These are phyloP conservation scores for Barnettozyma sucrosica DNA, from an alignment of 805 yeast genomes.

Conservation along the genomic window DNA sequence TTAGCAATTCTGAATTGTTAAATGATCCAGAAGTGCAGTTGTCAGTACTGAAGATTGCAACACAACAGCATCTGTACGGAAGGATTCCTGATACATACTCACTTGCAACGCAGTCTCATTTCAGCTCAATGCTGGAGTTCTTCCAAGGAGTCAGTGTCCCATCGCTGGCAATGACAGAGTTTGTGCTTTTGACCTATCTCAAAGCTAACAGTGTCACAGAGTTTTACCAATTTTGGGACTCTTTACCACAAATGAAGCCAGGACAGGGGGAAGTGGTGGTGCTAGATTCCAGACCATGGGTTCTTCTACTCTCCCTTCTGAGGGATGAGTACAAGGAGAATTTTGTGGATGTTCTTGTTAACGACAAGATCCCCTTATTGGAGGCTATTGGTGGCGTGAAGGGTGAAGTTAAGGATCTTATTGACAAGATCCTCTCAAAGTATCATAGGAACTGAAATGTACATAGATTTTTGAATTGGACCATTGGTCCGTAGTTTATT, in stretches of 20 bases:
- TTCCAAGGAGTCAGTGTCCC: slow-evolving; percentile 7
- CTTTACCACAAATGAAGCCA: slow-evolving; percentile 2
- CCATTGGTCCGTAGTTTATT: too few species aligned
- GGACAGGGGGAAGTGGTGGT: slow-evolving; percentile 1
- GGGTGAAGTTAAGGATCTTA: slow-evolving; percentile 2
- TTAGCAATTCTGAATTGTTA: slow-evolving; percentile 10
- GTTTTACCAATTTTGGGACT: slow-evolving; percentile 21
- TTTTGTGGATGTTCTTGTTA: slow-evolving; percentile 14
- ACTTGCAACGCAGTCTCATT: slow-evolving; percentile 1
- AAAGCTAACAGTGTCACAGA: slow-evolving; percentile 13
- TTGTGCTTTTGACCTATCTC: slow-evolving; percentile 17
- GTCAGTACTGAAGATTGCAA: slow-evolving; percentile 15
- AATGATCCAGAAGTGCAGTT: slow-evolving; percentile 13
- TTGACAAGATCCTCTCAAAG: slow-evolving; percentile 5
- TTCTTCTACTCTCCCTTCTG: slow-evolving; percentile 10
- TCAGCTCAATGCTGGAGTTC: slow-evolving; percentile 14
- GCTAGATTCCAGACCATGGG: slow-evolving; percentile 23
- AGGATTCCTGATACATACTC: slow-evolving; percentile 7
- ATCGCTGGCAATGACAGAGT: slow-evolving; percentile 9
- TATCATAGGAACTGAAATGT: neutral
- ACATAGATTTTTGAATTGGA: neutral
- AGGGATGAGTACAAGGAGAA: slow-evolving; percentile 13
- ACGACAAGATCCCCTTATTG: slow-evolving; percentile 9
- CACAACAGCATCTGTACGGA: slow-evolving; percentile 20
- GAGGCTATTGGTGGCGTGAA: slow-evolving; percentile 5